phyloP scores from a whole-genome alignment of 805 yeast genomes.

The Ogataea saltuana region DNA sequence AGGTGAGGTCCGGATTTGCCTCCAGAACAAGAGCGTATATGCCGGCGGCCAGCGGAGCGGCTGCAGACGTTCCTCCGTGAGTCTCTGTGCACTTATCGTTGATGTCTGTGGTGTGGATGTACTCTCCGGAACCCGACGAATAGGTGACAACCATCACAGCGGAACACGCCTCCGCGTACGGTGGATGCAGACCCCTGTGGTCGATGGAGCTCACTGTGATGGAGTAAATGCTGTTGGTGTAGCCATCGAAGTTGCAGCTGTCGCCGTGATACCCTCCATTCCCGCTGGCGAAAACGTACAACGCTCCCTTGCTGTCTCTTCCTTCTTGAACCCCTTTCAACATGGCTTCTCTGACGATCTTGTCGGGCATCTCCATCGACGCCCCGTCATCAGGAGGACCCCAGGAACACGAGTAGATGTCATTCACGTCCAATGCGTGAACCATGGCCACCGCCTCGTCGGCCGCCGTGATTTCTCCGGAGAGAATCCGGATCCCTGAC shows the following conservation, averaged over 20 bases:
- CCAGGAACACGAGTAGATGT: constrained; percentile 97
- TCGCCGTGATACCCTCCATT: constrained; percentile 85
- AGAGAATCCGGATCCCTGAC: constrained; percentile 85
- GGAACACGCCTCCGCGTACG: constrained; percentile 88
- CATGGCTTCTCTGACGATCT: constrained; percentile 76
- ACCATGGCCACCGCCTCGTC: constrained; percentile 91
- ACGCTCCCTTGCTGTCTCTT: constrained; percentile 74
- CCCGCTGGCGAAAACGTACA: constrained; percentile 95
- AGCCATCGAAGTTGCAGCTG: constrained; percentile 95
- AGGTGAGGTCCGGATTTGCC: constrained; percentile 83
- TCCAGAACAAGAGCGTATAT: constrained; percentile 78
- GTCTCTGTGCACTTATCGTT: constrained; percentile 62
- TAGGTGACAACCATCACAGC: constrained; percentile 95
- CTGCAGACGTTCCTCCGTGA: constrained; percentile 98
- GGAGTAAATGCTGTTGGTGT: constrained; percentile 92
- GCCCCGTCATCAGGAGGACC: constrained; percentile 95
- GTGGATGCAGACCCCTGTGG: constrained; percentile 81
- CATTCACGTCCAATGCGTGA: constrained; percentile 78
- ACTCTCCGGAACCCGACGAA: constrained; percentile 87
- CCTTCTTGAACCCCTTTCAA: constrained; percentile 85
- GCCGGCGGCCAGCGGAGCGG: constrained; percentile 99
- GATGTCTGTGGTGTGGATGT: constrained; percentile 85
- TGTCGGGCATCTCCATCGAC: constrained; percentile 82
- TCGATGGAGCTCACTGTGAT: constrained; percentile 95
- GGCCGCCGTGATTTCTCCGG: constrained; percentile 75